Base-by-base conservation (phyloP, 768 basidiomycete species). In the Calocybe indica region DNA sequence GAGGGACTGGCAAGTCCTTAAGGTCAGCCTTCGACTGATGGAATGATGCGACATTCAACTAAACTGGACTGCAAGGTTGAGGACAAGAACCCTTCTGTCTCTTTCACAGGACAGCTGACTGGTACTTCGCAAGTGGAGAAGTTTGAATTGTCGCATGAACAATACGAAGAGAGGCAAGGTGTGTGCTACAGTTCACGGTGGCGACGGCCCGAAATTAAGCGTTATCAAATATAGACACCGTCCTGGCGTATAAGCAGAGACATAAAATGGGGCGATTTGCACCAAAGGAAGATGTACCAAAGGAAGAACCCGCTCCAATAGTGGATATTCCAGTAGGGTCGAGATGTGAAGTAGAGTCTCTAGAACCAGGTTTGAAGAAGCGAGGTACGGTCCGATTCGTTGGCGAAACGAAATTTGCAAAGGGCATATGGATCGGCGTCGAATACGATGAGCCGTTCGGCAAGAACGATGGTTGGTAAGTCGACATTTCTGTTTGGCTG, bases 401-500 rank as follows among this genome's bases (percentile, higher is more conserved):
- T 28, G 95, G 95, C 0, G 63, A 69, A 34, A 91, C 93, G 0
- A 73, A 75, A 47, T 96, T 97, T 59, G 80, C 79, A 7, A 78
- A 74, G 49, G 78, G 85, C 0, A 64, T 80, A 0, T 98, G 94
- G 94, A 78, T 97, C 1, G 95, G 95, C 0, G 73, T 98, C 13
- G 91, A 95, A 62, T 90, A 93, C 59, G 95, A 98, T 60, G 95
- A 98, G 57, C 94, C 95, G 3, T 74, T 91, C 15, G 95, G 95
- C 8, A 97, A 94, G 70, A 93, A 94, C 52, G 88, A 97, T 62
- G 95, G 95, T 55, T 84, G 83, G 93, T 95, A 61, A 68, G 92
- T 82, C 7, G 11, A 37, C 47, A 45, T 46, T 42, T 41, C 31
- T 38, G 45, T 47, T 47, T 39, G 13, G 22, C 41, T 28, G 29